phyloP scores from a whole-genome alignment of 768 basidiomycete genomes.

The Baorangia bicolor region DNA sequence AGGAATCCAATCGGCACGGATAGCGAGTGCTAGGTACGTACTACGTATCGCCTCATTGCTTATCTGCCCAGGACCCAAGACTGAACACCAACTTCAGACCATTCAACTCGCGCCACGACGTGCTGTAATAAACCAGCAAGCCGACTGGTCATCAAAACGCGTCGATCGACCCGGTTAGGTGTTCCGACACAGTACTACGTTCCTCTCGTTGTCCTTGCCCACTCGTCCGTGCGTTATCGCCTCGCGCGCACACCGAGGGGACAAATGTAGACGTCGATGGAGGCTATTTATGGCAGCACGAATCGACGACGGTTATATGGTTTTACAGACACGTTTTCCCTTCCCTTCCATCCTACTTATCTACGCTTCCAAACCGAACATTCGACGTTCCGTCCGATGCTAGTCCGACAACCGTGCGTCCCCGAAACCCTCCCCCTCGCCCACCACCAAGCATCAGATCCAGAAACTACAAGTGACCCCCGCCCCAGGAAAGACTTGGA shows the following conservation, averaged over 20 bases:
- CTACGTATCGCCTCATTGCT: not conserved
- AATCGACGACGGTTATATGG: too few species aligned
- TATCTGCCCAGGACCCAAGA: slow-evolving; percentile 10
- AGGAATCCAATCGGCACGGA: not conserved
- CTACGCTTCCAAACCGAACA: not conserved
- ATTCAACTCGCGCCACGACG: not conserved
- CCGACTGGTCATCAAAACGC: not conserved
- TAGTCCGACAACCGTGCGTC: not conserved
- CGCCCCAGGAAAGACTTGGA: not conserved
- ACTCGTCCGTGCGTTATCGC: slow-evolving; percentile 12
- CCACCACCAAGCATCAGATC: not conserved
- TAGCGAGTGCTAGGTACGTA: not conserved
- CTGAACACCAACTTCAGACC: not conserved
- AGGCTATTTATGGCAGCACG: slow-evolving; percentile 14
- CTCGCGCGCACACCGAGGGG: not conserved
- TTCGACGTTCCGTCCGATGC: not conserved
- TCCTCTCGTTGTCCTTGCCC: not conserved
- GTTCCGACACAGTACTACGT: not conserved
- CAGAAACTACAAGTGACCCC: too few species aligned
- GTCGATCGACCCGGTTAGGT: not conserved
- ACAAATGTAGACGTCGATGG: not conserved
- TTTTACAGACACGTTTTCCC: slow-evolving; percentile 9
- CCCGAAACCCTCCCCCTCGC: not conserved
- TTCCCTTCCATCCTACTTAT: slow-evolving; percentile 13
- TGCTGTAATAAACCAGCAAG: not conserved